Evolutionary conservation across 2,329 filamentous ascomycete genomes (phyloP).

Genomic region (Ophiostoma australiae): DNA sequence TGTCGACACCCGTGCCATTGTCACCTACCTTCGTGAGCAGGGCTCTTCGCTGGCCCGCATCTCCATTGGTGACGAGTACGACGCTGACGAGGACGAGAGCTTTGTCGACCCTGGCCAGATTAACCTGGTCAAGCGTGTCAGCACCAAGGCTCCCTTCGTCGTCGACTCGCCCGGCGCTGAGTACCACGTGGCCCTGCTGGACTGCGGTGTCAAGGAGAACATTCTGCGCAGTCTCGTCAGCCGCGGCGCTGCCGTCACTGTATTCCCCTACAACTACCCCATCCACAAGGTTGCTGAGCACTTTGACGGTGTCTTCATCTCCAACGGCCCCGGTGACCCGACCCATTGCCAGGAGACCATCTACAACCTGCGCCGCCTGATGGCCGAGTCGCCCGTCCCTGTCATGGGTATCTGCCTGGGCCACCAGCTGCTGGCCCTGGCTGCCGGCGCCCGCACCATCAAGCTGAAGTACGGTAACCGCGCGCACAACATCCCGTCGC

Average conservation of each 20-base stretch:
- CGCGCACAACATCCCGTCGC: conserved; percentile 94
- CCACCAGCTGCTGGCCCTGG: conserved; percentile 90
- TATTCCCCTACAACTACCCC: conserved; percentile 94
- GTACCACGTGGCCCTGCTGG: conserved; percentile 88
- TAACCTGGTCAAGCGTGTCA: conserved; percentile 92
- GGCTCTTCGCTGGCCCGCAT: conserved; percentile 94
- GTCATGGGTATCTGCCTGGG: conserved; percentile 98
- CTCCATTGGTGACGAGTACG: conserved; percentile 93
- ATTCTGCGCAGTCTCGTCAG: conserved; percentile 91
- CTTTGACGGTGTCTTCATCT: conserved; percentile 98
- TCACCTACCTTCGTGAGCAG: conserved; percentile 91
- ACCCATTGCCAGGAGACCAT: conserved; percentile 94
- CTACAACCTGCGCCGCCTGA: conserved; percentile 83
- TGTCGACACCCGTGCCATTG: conserved; percentile 93
- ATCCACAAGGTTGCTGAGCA: conserved; percentile 98
- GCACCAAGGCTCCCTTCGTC: conserved; percentile 97
- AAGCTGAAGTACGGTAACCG: conserved; percentile 99
- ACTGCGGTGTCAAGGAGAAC: conserved; percentile 99
- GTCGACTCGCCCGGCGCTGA: conserved; percentile 77
- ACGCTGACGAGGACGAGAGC: conserved; percentile 95
- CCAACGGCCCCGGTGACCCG: conserved; percentile 95
- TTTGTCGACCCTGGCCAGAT: conserved; percentile 94
- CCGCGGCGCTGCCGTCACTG: conserved; percentile 86
- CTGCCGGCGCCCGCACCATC: conserved; percentile 80
- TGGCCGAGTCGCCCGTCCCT: conserved; percentile 84